Base-by-base conservation (phyloP, 1,139 yeast species). In the Taphrina deformans region DNA sequence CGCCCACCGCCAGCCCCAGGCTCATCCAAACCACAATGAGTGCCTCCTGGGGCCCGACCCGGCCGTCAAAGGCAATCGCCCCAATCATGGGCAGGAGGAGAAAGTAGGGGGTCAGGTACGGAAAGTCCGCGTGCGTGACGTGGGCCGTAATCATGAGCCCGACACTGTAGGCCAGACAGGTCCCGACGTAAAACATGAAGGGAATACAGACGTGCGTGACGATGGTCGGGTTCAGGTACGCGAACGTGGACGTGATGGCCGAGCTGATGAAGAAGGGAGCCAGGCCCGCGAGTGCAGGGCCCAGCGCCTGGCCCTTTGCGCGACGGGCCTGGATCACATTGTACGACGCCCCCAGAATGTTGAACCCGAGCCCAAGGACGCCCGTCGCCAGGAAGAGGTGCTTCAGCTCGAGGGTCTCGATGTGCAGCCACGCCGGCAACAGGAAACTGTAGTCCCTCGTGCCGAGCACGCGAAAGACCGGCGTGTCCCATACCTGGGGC, bases 111-210 rank as follows among this genome's bases (percentile, higher is more conserved):
- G 76, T 75, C 75, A 78, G 74, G 66, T 71, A 72, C 27, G 95
- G 95, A 78, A 86, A 88, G 18, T 77, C 76, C 73, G 86, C 91
- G 61, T 82, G 75, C 38, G 93, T 87, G 71, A 88, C 81, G 75
- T 88, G 95, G 16, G 88, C 88, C 69, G 86, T 78, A 70, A 88
- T 88, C 53, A 79, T 75, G 29, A 78, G 72, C 1, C 81, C 79
- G 6, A 81, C 77, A 69, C 86, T 83, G 71, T 93, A 80, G 10
- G 92, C 93, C 66, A 88, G 90, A 10, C 83, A 78, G 71, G 86
- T 86, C 3, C 93, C 88, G 69, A 85, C 80, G 3, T 87, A 80
- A 65, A 87, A 73, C 21, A 85, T 79, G 73, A 85, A 79, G 23
- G 89, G 82, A 33, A 82, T 78, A 56, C 85, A 81, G 63, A 88